Percentiles rank a stretch among this genome's conserved stretches.
Conservation (phyloP, 2,329 filamentous ascomycete species). For the Diaporthe velutina region DNA sequence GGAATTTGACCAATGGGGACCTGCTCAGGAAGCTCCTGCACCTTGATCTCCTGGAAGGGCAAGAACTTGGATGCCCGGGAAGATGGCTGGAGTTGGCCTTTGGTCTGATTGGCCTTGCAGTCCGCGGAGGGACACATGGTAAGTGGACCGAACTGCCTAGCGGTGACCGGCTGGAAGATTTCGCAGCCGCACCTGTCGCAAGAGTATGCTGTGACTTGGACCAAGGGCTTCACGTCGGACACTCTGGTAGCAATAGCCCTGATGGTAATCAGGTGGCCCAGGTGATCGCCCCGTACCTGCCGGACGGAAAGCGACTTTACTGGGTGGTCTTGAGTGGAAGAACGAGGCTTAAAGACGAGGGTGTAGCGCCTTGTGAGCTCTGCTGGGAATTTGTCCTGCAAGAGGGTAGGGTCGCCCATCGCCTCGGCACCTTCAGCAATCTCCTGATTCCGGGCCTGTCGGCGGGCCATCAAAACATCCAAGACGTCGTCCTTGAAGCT, state of each 20-base stretch:
- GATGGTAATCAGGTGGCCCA: constrained; percentile 93
- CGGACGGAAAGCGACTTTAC: constrained; percentile 85
- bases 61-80: constrained; percentile 97
- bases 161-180: constrained; percentile 95
- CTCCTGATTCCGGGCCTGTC: constrained; percentile 86
- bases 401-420: constrained; percentile 72
- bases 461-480: constrained; percentile 95
- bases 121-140: constrained; percentile 90
- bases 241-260: constrained; percentile 95
- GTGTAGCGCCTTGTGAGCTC: constrained; percentile 95
- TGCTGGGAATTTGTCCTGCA: constrained; percentile 87
- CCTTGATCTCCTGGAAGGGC: constrained; percentile 98
- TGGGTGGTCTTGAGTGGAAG: constrained; percentile 75
- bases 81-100: constrained; percentile 92
- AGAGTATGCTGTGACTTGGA: constrained; percentile 98
- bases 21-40: constrained; percentile 99
- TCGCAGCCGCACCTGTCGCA: constrained; percentile 97
- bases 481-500: constrained; percentile 98
- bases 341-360: constrained; percentile 93
- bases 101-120: constrained; percentile 90
- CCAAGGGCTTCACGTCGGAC: constrained; percentile 96
- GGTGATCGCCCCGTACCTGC: constrained; percentile 91
- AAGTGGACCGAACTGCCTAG: constrained; percentile 91
- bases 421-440: constrained; percentile 76
- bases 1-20: constrained; percentile 98